Conservation (phyloP, 352 stramenopile species). For the Phytophthora cactorum region DNA sequence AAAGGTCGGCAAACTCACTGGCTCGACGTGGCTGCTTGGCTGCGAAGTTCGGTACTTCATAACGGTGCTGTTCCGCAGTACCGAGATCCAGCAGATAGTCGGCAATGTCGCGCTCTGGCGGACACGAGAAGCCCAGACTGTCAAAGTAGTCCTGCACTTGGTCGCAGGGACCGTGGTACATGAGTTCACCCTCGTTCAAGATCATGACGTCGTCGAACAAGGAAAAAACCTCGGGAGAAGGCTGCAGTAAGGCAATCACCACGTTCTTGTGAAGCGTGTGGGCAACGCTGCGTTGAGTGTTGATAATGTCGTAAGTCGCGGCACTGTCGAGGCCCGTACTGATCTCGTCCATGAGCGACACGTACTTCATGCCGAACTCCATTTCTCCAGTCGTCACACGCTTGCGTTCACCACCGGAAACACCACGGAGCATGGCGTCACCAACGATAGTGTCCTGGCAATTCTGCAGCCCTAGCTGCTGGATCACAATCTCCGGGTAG, state of each 20-base stretch:
- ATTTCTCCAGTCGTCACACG: constrained; percentile 63
- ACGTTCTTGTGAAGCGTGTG: constrained; percentile 38
- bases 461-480: constrained; percentile 35
- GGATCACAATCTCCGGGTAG: constrained; percentile 25
- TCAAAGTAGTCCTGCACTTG: constrained; percentile 58
- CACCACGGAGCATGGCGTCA: constrained; percentile 53
- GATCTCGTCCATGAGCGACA: constrained; percentile 91
- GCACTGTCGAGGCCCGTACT: constrained; percentile 89
- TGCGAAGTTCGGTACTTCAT: constrained; percentile 13
- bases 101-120: constrained; percentile 36
- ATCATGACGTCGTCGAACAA: constrained; percentile 76
- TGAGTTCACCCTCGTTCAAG: constrained; percentile 85
- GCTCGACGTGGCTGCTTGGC: constrained; percentile 25
- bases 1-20: constrained; percentile 35
- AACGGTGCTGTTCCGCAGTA: constrained; percentile 35
- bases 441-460: constrained; percentile 67
- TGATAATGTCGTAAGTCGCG: constrained; percentile 50
- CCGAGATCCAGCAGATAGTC: constrained; percentile 40
- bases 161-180: constrained; percentile 67
- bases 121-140: constrained; percentile 42
- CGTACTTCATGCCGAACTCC: constrained; percentile 67
- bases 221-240: constrained; percentile 88
- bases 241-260: constrained; percentile 80
- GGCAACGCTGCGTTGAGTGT: constrained; percentile 26
- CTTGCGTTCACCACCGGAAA: constrained; percentile 62